Percentiles rank a stretch among this genome's conserved stretches.
phyloP scores from a whole-genome alignment of 179 eudicot species.

The Actinidia arguta region DNA sequence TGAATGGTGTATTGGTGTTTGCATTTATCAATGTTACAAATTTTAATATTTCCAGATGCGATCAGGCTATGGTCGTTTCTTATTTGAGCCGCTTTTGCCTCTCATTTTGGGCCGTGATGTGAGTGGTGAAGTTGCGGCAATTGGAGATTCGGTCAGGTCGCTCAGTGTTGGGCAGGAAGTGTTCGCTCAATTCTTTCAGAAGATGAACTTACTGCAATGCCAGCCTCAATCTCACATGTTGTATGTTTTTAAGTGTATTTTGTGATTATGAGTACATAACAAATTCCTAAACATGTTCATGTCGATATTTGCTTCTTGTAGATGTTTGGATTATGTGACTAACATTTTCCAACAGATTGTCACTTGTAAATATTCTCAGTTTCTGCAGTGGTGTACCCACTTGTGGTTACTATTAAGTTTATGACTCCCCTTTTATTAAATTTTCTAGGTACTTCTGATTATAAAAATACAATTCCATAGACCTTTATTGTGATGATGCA shows the following conservation, averaged over 20 bases:
- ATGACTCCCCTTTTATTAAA: not conserved
- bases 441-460: not conserved
- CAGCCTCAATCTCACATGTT: constrained; percentile 76
- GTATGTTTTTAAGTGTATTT: constrained; percentile 45
- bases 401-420: not conserved
- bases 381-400: not conserved
- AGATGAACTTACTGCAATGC: constrained; percentile 76
- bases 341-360: not conserved
- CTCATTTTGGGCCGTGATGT: constrained; percentile 96
- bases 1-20: not conserved
- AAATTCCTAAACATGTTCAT: not conserved
- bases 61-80: constrained; percentile 89
- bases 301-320: not conserved
- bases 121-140: constrained; percentile 95
- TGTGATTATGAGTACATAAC: constrained; percentile 1
- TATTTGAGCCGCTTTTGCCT: constrained; percentile 85
- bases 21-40: constrained; percentile 11
- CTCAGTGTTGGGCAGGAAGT: constrained; percentile 88
- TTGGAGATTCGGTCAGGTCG: constrained; percentile 74
- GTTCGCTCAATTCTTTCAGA: constrained; percentile 88
- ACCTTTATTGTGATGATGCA: constrained; percentile 30
- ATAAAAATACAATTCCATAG: not conserved
- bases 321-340: not conserved
- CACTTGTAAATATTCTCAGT: not conserved
- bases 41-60: constrained; percentile 77